Conservation (phyloP, 306 rosid species). For the Prosopis cineraria region DNA sequence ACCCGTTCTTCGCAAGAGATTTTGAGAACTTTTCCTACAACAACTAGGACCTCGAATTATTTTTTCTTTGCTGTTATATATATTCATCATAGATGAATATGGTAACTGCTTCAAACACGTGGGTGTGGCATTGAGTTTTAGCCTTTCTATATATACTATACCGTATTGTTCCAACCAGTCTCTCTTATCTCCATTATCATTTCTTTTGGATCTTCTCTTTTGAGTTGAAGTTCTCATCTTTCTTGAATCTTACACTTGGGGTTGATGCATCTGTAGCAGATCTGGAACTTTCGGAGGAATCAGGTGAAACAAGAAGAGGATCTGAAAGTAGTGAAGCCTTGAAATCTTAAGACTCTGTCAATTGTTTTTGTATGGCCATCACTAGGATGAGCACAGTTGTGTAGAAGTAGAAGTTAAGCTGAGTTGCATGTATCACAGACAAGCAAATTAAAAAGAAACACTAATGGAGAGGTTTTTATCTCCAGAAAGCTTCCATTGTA, state of each 20-base stretch:
- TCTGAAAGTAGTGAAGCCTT: background rate
- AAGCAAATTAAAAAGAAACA: background rate
- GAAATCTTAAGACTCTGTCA: background rate
- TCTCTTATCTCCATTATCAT: background rate
- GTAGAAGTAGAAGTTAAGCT: background rate
- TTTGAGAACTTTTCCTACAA: background rate
- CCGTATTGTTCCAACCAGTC: background rate
- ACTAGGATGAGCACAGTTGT: background rate
- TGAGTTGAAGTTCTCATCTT: background rate
- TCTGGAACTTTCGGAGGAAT: background rate
- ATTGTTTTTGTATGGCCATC: background rate
- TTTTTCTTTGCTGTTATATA: background rate
- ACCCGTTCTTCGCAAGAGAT: background rate
- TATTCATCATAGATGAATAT: too few relatives aligned
- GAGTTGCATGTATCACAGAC: background rate
- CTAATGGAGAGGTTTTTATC: background rate
- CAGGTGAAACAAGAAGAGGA: background rate
- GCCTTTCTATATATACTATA: background rate
- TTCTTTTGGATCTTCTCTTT: background rate
- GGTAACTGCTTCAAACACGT: background rate
- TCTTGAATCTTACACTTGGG: background rate
- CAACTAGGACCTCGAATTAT: background rate
- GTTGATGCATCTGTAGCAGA: background rate
- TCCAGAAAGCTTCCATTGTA: background rate
- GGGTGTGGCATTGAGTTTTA: background rate